These are phyloP conservation scores for Carex cristatella DNA, from an alignment of 176 grass and related monocot species.

Conservation along the genomic window DNA sequence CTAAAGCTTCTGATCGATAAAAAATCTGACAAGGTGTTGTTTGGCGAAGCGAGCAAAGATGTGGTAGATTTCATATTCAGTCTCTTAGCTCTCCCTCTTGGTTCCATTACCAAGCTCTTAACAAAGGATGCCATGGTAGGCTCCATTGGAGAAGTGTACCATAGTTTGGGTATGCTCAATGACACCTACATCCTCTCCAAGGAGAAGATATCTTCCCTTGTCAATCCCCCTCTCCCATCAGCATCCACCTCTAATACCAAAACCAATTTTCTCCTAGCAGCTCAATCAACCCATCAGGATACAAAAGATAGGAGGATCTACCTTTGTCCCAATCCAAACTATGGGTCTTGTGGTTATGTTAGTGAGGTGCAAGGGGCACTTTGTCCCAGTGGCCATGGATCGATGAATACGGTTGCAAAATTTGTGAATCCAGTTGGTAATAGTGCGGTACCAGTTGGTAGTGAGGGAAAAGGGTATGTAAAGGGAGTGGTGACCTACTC, in stretches of 20 bases:
- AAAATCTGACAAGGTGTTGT: constrained; percentile 28
- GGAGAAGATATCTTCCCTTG: constrained; percentile 11
- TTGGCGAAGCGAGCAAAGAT: constrained; percentile 33
- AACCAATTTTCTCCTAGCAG: neutral
- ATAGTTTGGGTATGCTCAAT: constrained; percentile 30
- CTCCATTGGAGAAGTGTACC: constrained; percentile 16
- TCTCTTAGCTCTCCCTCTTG: constrained; percentile 21
- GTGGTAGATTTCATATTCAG: constrained; percentile 43
- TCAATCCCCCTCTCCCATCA: neutral
- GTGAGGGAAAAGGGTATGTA: constrained; percentile 7
- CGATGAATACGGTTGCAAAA: too few species aligned
- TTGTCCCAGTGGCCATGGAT: too few species aligned
- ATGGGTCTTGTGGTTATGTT: too few species aligned
- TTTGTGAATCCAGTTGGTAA: too few species aligned
- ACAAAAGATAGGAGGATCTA: neutral
- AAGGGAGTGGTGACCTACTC: constrained; percentile 28
- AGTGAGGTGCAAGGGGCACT: too few species aligned
- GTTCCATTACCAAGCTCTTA: constrained; percentile 15
- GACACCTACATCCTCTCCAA: constrained; percentile 6
- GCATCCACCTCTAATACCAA: neutral
- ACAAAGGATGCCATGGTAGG: neutral
- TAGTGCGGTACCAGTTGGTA: too few species aligned
- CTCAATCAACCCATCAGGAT: neutral
- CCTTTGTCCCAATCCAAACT: too few species aligned
- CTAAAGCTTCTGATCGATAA: constrained; percentile 38